Evolutionary conservation across 495 filamentous ascomycete species (phyloP).

Genomic region (Cenococcum geophilum): DNA sequence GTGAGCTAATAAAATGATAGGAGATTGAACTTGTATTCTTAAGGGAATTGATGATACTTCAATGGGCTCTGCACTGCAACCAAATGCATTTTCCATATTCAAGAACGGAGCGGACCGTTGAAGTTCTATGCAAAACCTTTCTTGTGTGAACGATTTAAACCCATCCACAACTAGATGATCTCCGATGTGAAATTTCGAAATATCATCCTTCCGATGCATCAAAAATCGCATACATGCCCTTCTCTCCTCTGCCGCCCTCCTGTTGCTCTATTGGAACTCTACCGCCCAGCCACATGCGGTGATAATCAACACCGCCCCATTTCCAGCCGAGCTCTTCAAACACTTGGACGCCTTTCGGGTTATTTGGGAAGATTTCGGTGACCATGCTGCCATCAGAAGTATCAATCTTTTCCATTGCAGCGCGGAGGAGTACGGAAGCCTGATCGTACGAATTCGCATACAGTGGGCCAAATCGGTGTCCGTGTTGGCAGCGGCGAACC

Average conservation of each 20-base stretch:
- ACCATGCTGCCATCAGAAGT: slow-evolving; percentile 13
- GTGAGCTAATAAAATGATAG: too few species aligned
- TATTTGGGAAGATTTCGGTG: slow-evolving; percentile 20
- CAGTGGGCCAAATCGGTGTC: slow-evolving; percentile 27
- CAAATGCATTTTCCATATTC: too few species aligned
- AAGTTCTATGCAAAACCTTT: too few species aligned
- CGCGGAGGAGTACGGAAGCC: slow-evolving; percentile 9
- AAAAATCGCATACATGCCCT: slow-evolving; percentile 23
- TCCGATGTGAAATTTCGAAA: too few species aligned
- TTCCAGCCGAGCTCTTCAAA: slow-evolving; percentile 24
- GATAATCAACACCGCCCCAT: slow-evolving; percentile 19
- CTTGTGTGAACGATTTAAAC: too few species aligned
- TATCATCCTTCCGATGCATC: slow-evolving; percentile 22
- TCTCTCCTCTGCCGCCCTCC: slow-evolving; percentile 18
- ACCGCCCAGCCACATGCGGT: slow-evolving; percentile 29
- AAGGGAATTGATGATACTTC: too few species aligned
- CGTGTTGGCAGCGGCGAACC: slow-evolving; percentile 21
- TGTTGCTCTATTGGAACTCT: slow-evolving; percentile 20
- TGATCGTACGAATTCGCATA: slow-evolving; percentile 17
- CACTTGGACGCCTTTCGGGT: slow-evolving; percentile 10
- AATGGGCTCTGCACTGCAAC: too few species aligned
- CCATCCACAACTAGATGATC: too few species aligned
- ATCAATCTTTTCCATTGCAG: slow-evolving; percentile 14
- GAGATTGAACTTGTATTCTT: too few species aligned
- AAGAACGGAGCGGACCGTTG: too few species aligned